Evolutionary conservation across 148 eudicot genomes (phyloP), one percentile per base, ranked within the genome.

Genomic region (Rheum nobile): DNA sequence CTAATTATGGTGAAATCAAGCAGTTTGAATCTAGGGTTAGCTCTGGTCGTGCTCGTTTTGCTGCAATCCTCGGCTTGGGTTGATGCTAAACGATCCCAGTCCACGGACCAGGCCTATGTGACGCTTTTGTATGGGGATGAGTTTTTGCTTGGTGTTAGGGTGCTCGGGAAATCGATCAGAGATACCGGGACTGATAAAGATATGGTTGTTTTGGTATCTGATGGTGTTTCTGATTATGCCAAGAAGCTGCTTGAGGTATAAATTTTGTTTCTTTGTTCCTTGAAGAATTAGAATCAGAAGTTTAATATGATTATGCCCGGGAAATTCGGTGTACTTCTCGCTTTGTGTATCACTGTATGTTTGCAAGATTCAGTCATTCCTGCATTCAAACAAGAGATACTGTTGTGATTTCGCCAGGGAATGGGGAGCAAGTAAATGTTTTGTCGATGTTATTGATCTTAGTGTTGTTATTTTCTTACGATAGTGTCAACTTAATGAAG

Each of bases 101-200:
- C 84, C 16, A 79, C 85, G 0, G 78, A 88, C 0, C 86, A 90
- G 78, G 98, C 98, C 2, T 92, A 92, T 73, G 98, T 92, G 41
- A 92, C 98, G 4, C 87, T 92, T 71, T 81, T 92, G 12, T 92
- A 92, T 70, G 98, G 98, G 26, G 98, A 92, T 80, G 96, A 92
- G 78, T 90, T 92, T 80, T 77, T 92, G 42, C 84, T 92, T 77
- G 98, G 98, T 14, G 96, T 88, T 71, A 79, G 98, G 71, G 98
- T 92, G 38, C 74, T 92, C 13, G 98, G 98, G 32, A 90, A 87
- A 74, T 92, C 98, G 11, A 92, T 92, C 70, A 79, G 80, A 6
- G 93, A 92, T 52, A 88, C 90, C 0, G 85, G 90, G 37, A 87
- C 97, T 5, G 80, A 80, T 34, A 90, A 87, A 78, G 93, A 92